Evolutionary conservation across 1,284 basidiomycete genomes (phyloP).

Genomic region (Marasmius tenuissimus): DNA sequence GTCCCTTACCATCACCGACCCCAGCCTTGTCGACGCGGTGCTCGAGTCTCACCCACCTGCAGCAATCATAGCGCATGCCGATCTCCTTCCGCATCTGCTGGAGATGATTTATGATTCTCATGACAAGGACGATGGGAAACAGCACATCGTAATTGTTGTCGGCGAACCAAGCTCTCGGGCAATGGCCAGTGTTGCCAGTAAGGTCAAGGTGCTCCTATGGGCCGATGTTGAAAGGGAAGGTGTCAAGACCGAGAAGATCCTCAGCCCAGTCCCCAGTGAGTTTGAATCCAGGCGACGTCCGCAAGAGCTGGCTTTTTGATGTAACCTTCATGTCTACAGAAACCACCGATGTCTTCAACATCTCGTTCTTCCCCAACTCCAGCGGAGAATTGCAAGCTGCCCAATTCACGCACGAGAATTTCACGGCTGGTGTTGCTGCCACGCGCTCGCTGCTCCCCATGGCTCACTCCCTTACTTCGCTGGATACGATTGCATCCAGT

Average conservation of each 20-base stretch:
- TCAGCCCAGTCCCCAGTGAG: constrained; percentile 51
- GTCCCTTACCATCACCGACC: constrained; percentile 65
- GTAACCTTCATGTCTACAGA: constrained; percentile 35
- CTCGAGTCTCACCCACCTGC: constrained; percentile 65
- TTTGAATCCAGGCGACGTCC: constrained; percentile 6
- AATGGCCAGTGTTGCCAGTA: constrained; percentile 42
- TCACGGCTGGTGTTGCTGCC: constrained; percentile 79
- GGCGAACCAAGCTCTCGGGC: constrained; percentile 50
- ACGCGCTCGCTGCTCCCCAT: constrained; percentile 65
- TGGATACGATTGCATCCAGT: constrained; percentile 75
- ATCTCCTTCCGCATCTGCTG: constrained; percentile 61
- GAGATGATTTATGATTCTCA: constrained; percentile 60
- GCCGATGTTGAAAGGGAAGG: constrained; percentile 67
- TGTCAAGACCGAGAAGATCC: constrained; percentile 42
- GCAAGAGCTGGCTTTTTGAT: background rate
- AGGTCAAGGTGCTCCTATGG: constrained; percentile 59
- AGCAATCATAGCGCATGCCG: constrained; percentile 66
- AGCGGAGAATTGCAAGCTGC: constrained; percentile 57
- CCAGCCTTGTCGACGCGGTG: constrained; percentile 56
- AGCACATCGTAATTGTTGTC: constrained; percentile 66
- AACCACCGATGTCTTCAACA: constrained; percentile 61
- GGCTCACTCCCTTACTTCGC: constrained; percentile 56
- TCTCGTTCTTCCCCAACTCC: constrained; percentile 59
- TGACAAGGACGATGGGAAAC: constrained; percentile 41
- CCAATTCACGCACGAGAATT: constrained; percentile 73